Percentiles rank a stretch among this genome's conserved stretches.
Conservation (phyloP, 768 basidiomycete genomes). For the Tylopilus intermedius region DNA sequence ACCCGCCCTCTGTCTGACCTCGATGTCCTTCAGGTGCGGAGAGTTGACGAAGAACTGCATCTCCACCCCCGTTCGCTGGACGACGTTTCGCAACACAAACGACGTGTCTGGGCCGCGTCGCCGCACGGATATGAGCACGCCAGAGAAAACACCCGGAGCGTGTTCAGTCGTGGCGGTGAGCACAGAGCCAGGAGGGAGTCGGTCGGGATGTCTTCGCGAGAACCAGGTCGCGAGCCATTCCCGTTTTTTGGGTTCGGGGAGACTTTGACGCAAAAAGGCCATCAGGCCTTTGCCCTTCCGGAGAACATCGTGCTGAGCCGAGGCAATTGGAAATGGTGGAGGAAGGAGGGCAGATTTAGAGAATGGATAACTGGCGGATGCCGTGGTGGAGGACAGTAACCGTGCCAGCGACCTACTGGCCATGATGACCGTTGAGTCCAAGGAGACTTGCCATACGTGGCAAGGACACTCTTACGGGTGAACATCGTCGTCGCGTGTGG, state of each 20-base stretch:
- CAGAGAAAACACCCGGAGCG: constrained; percentile 80
- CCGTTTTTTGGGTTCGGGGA: constrained; percentile 66
- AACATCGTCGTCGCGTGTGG: neutral
- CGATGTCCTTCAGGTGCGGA: constrained; percentile 84
- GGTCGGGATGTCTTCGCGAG: constrained; percentile 59
- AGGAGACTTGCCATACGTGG: constrained; percentile 15
- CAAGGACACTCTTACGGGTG: neutral
- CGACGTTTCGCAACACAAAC: constrained; percentile 85
- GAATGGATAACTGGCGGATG: constrained; percentile 52
- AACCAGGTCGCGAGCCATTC: constrained; percentile 66
- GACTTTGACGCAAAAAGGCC: constrained; percentile 61
- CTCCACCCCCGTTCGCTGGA: constrained; percentile 89
- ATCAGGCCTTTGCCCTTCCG: constrained; percentile 73
- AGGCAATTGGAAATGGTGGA: constrained; percentile 37
- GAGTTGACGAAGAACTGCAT: constrained; percentile 85
- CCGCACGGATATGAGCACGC: constrained; percentile 79
- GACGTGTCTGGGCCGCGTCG: constrained; percentile 82
- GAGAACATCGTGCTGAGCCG: constrained; percentile 40
- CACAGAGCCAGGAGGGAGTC: constrained; percentile 81
- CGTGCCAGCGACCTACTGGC: constrained; percentile 16
- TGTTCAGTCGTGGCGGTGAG: constrained; percentile 73
- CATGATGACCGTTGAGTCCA: constrained; percentile 9
- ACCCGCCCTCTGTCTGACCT: constrained; percentile 61
- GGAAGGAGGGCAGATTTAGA: constrained; percentile 61
- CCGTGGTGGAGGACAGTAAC: constrained; percentile 20